These are phyloP conservation scores for Phycomyces blakesleeanus DNA, from an alignment of 192 early-diverging fungal genomes.

Conservation along the genomic window DNA sequence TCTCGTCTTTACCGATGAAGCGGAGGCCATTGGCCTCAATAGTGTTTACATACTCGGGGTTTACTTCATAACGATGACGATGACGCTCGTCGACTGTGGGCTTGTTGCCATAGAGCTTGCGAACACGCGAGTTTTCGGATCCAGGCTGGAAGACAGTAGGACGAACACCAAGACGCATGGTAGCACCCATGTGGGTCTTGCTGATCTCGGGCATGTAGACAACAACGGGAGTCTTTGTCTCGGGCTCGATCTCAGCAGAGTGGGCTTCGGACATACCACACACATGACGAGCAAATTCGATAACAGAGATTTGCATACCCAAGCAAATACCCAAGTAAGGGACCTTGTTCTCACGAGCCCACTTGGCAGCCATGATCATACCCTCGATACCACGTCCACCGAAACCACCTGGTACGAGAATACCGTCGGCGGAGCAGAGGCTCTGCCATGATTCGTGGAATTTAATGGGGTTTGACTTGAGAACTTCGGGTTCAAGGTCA, in stretches of 20 bases:
- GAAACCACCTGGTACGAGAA: slow-evolving; percentile 97
- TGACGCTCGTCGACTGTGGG: slow-evolving; percentile 81
- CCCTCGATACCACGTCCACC: slow-evolving; percentile 96
- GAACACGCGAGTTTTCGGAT: slow-evolving; percentile 62
- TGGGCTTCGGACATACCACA: slow-evolving; percentile 76
- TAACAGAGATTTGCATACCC: slow-evolving; percentile 94
- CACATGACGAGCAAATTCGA: slow-evolving; percentile 95
- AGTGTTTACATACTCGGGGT: slow-evolving; percentile 72
- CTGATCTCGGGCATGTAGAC: slow-evolving; percentile 98
- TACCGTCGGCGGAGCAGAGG: slow-evolving; percentile 84
- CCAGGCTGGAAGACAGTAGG: slow-evolving; percentile 73
- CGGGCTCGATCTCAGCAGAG: slow-evolving; percentile 80
- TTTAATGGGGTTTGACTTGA: slow-evolving; percentile 80
- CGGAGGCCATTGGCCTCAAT: slow-evolving; percentile 78
- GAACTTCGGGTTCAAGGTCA: slow-evolving; percentile 76
- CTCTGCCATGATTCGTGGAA: slow-evolving; percentile 95
- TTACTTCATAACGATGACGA: slow-evolving; percentile 98
- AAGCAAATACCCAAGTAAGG: slow-evolving; percentile 99
- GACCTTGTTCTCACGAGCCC: slow-evolving; percentile 95
- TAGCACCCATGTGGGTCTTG: slow-evolving; percentile 89
- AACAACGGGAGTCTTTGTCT: slow-evolving; percentile 74
- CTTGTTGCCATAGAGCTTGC: slow-evolving; percentile 61
- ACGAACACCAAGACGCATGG: slow-evolving; percentile 91
- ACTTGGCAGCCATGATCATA: slow-evolving; percentile 90
- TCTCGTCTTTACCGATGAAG: slow-evolving; percentile 93